These are phyloP conservation scores for Rubia tinctorum DNA, from an alignment of 305 asterid species.

Conservation along the genomic window DNA sequence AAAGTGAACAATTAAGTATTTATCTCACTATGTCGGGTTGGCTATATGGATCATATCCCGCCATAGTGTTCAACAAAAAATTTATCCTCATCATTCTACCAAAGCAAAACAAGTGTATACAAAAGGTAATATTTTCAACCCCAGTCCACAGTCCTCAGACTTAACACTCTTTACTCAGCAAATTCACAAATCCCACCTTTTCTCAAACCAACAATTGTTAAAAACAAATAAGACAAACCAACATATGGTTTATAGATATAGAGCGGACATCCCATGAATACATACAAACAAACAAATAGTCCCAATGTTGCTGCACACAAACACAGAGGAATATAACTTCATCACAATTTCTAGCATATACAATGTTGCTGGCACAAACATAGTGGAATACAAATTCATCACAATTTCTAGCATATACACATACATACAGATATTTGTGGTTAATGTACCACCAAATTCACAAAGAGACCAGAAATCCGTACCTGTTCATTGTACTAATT, in stretches of 20 bases:
- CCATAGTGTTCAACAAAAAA: not conserved
- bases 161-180: constrained; percentile 1
- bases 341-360: not conserved
- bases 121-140: not conserved
- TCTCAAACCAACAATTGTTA: not conserved
- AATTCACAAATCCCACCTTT: not conserved
- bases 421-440: not conserved
- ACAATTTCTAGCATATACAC: too few species aligned
- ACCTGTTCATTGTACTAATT: not conserved
- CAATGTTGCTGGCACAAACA: too few species aligned
- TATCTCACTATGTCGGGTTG: not conserved
- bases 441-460: too few species aligned
- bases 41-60: not conserved
- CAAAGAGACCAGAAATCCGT: not conserved
- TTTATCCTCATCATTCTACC: not conserved
- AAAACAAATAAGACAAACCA: not conserved
- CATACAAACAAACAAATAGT: not conserved
- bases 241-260: not conserved
- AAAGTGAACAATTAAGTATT: not conserved
- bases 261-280: not conserved
- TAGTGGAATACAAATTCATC: too few species aligned
- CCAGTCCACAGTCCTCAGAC: not conserved
- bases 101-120: not conserved
- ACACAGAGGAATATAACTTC: not conserved
- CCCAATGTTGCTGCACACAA: not conserved